Conservation (phyloP, 2,329 filamentous ascomycete genomes). For the Herpotrichia juniperi region DNA sequence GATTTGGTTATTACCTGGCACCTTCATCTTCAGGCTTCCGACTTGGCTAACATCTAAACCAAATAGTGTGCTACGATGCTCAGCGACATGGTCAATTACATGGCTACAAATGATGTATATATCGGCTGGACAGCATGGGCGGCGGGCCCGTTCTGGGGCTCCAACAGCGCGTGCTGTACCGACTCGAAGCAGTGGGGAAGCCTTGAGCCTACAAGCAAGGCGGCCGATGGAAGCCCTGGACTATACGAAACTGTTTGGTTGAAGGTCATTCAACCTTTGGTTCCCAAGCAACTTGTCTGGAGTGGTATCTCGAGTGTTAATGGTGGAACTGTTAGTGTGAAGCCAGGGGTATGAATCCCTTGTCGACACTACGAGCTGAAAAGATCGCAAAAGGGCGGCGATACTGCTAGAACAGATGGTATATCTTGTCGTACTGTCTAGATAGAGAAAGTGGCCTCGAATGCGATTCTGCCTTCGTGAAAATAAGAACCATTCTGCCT, state of each 20-base stretch:
- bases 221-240: constrained; percentile 50
- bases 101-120: constrained; percentile 54
- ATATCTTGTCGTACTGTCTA: neutral
- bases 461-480: neutral
- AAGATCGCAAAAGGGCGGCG: neutral
- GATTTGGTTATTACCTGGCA: constrained; percentile 28
- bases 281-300: constrained; percentile 51
- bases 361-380: neutral
- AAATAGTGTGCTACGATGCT: constrained; percentile 48
- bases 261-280: constrained; percentile 51
- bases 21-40: neutral
- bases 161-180: constrained; percentile 49
- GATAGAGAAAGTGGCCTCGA: neutral
- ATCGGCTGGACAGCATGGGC: constrained; percentile 51
- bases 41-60: constrained; percentile 5
- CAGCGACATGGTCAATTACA: constrained; percentile 51
- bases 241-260: constrained; percentile 55
- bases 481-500: neutral
- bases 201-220: constrained; percentile 55
- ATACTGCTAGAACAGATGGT: neutral
- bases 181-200: constrained; percentile 51
- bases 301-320: constrained; percentile 29
- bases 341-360: neutral
- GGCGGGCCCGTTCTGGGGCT: constrained; percentile 56
- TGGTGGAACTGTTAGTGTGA: constrained; percentile 11